phyloP scores from a whole-genome alignment of 2,329 filamentous ascomycete species.

The Paecilomyces niveus region DNA sequence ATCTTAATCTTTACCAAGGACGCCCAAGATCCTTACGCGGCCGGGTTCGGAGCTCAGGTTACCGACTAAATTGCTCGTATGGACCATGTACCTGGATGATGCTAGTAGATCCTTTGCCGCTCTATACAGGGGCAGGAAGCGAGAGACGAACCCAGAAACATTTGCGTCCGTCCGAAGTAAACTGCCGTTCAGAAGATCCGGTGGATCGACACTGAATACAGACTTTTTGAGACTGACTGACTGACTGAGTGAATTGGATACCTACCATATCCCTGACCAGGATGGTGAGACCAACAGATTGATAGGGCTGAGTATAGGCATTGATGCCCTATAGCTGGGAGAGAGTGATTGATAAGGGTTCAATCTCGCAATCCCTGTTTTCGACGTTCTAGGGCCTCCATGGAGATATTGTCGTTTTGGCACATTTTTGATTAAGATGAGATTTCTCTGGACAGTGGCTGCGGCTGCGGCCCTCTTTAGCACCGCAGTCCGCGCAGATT shows the following conservation, averaged over 20 bases:
- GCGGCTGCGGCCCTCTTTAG: not conserved
- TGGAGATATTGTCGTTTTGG: not conserved
- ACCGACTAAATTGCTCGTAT: not conserved
- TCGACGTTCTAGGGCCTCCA: slow-evolving; percentile 3
- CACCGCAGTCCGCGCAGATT: not conserved
- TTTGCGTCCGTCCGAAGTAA: not conserved
- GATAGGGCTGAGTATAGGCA: not conserved
- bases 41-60: not conserved
- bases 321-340: not conserved
- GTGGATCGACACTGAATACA: not conserved
- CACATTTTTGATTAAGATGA: not conserved
- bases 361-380: slow-evolving; percentile 5
- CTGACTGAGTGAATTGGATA: not conserved
- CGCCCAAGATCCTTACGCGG: not conserved
- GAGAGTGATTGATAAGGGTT: slow-evolving; percentile 5
- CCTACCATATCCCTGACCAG: not conserved
- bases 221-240: not conserved
- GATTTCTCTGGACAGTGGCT: not conserved
- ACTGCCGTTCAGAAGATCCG: not conserved
- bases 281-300: not conserved
- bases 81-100: not conserved
- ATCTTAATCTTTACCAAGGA: not conserved
- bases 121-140: not conserved
- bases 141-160: not conserved
- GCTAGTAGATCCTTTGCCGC: not conserved